Evolutionary conservation across 1,284 basidiomycete genomes (phyloP).

Genomic region (Grifola frondosa): DNA sequence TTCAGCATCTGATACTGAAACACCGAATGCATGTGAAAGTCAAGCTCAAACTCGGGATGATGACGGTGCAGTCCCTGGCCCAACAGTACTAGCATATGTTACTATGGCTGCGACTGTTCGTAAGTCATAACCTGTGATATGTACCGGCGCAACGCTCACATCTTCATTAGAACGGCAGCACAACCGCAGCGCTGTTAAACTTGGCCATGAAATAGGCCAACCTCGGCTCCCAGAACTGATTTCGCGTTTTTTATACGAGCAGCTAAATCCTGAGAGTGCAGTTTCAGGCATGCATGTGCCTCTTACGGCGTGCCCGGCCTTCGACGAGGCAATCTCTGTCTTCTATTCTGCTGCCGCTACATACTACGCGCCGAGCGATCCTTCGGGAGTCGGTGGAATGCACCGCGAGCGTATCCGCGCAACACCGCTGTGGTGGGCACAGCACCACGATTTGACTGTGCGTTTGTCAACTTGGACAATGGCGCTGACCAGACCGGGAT

Average conservation of each 20-base stretch:
- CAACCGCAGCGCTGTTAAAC: neutral
- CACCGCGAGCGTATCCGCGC: slow-evolving; percentile 16
- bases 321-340: neutral
- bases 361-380: slow-evolving; percentile 26
- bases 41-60: too few species aligned
- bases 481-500: too few species aligned
- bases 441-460: slow-evolving; percentile 13
- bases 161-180: too few species aligned
- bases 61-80: too few species aligned
- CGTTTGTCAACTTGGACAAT: slow-evolving; percentile 5
- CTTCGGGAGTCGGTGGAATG: slow-evolving; percentile 18
- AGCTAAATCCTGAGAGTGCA: neutral
- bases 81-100: too few species aligned
- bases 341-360: slow-evolving; percentile 9
- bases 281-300: neutral
- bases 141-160: too few species aligned
- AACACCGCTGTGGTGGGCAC: slow-evolving; percentile 15
- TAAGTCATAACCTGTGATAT: too few species aligned
- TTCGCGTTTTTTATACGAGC: slow-evolving; percentile 12
- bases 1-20: too few species aligned
- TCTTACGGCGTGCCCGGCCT: slow-evolving; percentile 7
- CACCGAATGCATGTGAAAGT: neutral
- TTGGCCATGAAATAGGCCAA: neutral
- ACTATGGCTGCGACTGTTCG: too few species aligned
- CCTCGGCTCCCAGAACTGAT: slow-evolving; percentile 6